Percentiles rank a stretch among this genome's conserved stretches.
Evolutionary conservation across 139 green algal genomes (phyloP).

Genomic region (Coelastrella sp.): DNA sequence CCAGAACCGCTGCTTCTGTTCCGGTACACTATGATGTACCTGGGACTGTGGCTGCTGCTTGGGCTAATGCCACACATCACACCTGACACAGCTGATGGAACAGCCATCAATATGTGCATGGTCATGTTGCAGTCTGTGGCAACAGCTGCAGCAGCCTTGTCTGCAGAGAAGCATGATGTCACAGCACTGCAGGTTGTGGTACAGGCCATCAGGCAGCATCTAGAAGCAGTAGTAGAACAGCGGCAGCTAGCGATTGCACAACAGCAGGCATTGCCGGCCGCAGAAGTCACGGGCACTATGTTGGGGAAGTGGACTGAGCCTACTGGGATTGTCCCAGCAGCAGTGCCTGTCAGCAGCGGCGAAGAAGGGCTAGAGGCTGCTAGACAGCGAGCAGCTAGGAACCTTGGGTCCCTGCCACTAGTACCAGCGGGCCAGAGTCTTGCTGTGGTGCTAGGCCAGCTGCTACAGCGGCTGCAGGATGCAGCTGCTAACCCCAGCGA

Average conservation of each 20-base stretch:
- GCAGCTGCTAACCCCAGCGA: background rate
- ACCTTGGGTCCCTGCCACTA: constrained; percentile 51
- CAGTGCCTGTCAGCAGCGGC: background rate
- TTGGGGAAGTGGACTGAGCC: background rate
- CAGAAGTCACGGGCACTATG: background rate
- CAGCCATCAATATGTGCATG: background rate
- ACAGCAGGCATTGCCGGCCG: background rate
- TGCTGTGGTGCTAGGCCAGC: background rate
- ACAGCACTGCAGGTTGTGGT: background rate
- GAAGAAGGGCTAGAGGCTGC: constrained; percentile 27
- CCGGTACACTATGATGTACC: background rate
- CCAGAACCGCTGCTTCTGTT: background rate
- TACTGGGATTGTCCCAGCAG: background rate
- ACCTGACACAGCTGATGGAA: background rate
- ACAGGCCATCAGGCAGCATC: background rate
- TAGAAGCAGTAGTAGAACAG: background rate
- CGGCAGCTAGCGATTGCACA: background rate
- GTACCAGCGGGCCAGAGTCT: background rate
- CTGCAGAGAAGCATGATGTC: background rate
- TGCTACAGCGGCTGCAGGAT: constrained; percentile 46
- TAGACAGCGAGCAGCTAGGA: background rate
- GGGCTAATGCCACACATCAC: background rate
- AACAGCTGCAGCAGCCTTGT: background rate
- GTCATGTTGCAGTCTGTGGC: background rate
- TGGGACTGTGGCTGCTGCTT: constrained; percentile 10